Percentiles rank a stretch among this genome's conserved stretches.
Evolutionary conservation across 305 asterid species (phyloP).

Genomic region (Fraxinus latifolia): DNA sequence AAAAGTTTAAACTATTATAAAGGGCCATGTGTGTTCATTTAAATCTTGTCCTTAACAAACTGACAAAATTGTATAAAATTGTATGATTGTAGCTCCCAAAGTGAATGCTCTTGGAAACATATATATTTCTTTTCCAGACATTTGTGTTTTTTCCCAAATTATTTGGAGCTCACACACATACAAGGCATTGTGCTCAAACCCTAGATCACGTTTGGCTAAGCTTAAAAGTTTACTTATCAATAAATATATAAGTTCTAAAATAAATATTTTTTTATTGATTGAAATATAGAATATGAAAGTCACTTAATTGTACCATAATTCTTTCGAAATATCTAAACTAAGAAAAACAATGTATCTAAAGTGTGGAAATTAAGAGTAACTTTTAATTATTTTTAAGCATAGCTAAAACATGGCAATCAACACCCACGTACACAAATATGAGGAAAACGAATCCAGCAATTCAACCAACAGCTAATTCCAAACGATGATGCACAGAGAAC

Average conservation of each 20-base stretch:
- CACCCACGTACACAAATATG: background rate
- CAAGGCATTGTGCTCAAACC: background rate
- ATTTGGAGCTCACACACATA: background rate
- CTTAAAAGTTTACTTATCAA: background rate
- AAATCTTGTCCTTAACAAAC: background rate
- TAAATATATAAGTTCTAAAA: background rate
- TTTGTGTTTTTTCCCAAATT: background rate
- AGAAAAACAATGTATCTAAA: background rate
- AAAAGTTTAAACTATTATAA: background rate
- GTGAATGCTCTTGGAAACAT: background rate
- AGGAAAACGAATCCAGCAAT: background rate
- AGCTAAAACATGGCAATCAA: background rate
- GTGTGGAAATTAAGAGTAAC: background rate
- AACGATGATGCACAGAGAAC: background rate
- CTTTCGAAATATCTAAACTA: background rate
- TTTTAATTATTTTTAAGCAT: background rate
- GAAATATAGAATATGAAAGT: background rate
- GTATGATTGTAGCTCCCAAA: background rate
- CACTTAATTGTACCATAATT: too few relatives aligned
- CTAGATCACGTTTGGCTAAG: background rate
- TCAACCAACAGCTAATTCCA: background rate
- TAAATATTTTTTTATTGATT: too few relatives aligned
- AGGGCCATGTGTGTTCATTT: background rate
- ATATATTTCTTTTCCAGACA: background rate
- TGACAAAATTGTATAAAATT: background rate